Percentiles rank a stretch among this genome's conserved stretches.
These are phyloP conservation scores for Ascochyta koolunga DNA, from an alignment of 2,329 filamentous ascomycete genomes.

Conservation along the genomic window DNA sequence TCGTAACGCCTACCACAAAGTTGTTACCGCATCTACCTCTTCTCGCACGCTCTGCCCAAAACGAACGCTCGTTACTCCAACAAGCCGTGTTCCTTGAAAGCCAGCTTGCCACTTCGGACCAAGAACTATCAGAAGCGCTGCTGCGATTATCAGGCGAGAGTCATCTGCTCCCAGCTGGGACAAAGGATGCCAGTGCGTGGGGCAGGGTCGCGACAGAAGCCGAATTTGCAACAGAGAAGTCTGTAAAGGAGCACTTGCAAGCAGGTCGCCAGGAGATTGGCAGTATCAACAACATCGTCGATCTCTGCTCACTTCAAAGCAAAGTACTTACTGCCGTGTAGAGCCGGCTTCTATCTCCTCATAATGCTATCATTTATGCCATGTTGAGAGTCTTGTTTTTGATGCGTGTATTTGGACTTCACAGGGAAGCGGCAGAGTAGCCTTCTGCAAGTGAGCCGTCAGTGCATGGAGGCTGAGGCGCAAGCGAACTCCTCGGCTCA, in stretches of 20 bases:
- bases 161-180: conserved; percentile 44
- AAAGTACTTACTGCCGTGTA: conserved; percentile 21
- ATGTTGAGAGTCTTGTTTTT: too few species aligned
- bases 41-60: conserved; percentile 31
- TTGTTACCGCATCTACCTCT: conserved; percentile 40
- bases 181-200: conserved; percentile 36
- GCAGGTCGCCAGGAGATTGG: conserved; percentile 32
- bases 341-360: not conserved
- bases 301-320: conserved; percentile 38
- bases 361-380: too few species aligned
- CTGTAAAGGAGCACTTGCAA: conserved; percentile 28
- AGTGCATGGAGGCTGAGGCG: too few species aligned
- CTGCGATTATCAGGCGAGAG: conserved; percentile 47
- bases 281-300: conserved; percentile 33
- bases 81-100: conserved; percentile 43
- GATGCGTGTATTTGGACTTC: too few species aligned
- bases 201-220: conserved; percentile 30
- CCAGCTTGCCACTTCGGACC: conserved; percentile 39
- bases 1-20: conserved; percentile 24
- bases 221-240: conserved; percentile 23
- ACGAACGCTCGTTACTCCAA: conserved; percentile 42
- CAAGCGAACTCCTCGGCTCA: too few species aligned
- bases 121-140: conserved; percentile 37
- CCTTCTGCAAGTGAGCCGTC: too few species aligned
- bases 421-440: too few species aligned